Percentiles rank a stretch among this genome's conserved stretches.
phyloP scores from a whole-genome alignment of 495 filamentous ascomycete species.

The Podospora pseudopauciseta region DNA sequence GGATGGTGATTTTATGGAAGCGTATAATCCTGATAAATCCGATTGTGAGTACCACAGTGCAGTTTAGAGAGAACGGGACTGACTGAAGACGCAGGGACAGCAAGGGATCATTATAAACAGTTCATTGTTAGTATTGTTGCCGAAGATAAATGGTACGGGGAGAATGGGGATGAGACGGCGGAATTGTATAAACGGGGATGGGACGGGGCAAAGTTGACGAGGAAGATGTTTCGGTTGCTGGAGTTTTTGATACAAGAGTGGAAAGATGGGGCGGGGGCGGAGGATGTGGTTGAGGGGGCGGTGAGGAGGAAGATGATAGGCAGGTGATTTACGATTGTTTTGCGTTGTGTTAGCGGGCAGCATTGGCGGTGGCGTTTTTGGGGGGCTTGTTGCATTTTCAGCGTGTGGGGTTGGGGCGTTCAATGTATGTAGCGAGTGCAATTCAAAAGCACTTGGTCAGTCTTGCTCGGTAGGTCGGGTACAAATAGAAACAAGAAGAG shows the following conservation, averaged over 20 bases:
- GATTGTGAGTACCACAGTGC: conserved; percentile 8
- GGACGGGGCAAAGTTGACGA: conserved; percentile 6
- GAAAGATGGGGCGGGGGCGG: not conserved
- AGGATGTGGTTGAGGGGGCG: not conserved
- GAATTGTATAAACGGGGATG: conserved; percentile 1
- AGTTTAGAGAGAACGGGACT: not conserved
- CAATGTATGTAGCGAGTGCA: too few relatives aligned
- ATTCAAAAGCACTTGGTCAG: too few relatives aligned
- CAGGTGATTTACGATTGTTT: not conserved
- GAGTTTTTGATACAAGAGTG: conserved; percentile 15
- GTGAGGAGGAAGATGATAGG: not conserved
- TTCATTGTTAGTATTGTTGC: conserved; percentile 15
- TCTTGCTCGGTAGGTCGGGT: too few relatives aligned
- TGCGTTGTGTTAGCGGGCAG: not conserved
- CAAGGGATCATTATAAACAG: conserved; percentile 16
- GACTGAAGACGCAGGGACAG: conserved; percentile 1
- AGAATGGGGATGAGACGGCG: not conserved
- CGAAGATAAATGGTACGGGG: conserved; percentile 9
- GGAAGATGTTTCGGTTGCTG: conserved; percentile 12
- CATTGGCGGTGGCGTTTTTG: not conserved
- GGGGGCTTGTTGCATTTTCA: not conserved
- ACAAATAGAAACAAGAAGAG: too few relatives aligned
- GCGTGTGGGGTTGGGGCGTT: too few relatives aligned
- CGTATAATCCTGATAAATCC: conserved; percentile 10
- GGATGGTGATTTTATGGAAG: not conserved